Percentiles rank a stretch among this genome's conserved stretches.
phyloP scores from a whole-genome alignment of 768 basidiomycete genomes.

The Gloeostereum incarnatum region DNA sequence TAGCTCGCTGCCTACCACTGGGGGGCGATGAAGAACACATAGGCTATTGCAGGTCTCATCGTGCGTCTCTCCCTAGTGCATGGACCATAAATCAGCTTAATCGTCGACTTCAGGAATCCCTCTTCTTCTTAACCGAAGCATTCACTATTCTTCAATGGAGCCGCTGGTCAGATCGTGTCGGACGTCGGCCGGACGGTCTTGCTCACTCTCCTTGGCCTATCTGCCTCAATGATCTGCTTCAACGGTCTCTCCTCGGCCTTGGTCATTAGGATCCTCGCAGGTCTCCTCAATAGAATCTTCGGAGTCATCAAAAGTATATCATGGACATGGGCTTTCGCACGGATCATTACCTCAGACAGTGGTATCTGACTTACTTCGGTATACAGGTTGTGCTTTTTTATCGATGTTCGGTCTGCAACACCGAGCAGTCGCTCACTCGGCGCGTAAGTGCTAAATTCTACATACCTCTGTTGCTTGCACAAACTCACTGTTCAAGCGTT shows the following conservation, averaged over 20 bases:
- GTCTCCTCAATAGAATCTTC: too few relatives aligned
- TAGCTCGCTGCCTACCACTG: slow-evolving; percentile 7
- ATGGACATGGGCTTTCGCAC: too few relatives aligned
- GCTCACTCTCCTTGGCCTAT: slow-evolving; percentile 36
- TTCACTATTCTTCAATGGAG: slow-evolving; percentile 44
- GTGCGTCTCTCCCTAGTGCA: slow-evolving; percentile 15
- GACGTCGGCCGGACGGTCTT: slow-evolving; percentile 43
- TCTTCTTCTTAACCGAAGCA: slow-evolving; percentile 45
- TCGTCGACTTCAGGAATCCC: slow-evolving; percentile 32
- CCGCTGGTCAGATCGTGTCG: slow-evolving; percentile 39
- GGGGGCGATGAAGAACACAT: slow-evolving; percentile 27
- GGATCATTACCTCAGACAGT: too few relatives aligned
- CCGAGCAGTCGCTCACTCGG: too few relatives aligned
- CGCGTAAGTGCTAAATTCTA: too few relatives aligned
- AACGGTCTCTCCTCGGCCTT: slow-evolving; percentile 34
- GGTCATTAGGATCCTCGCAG: too few relatives aligned
- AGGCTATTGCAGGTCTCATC: slow-evolving; percentile 44
- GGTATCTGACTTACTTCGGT: too few relatives aligned
- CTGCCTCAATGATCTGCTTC: slow-evolving; percentile 30
- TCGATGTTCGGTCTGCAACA: too few relatives aligned
- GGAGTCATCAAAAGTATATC: too few relatives aligned
- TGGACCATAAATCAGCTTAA: background rate
- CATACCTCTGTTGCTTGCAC: too few relatives aligned
- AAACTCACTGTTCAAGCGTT: too few relatives aligned
- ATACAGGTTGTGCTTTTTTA: too few relatives aligned